These are phyloP conservation scores for Globisporangium paddicum DNA, from an alignment of 352 stramenopile species.

Conservation along the genomic window DNA sequence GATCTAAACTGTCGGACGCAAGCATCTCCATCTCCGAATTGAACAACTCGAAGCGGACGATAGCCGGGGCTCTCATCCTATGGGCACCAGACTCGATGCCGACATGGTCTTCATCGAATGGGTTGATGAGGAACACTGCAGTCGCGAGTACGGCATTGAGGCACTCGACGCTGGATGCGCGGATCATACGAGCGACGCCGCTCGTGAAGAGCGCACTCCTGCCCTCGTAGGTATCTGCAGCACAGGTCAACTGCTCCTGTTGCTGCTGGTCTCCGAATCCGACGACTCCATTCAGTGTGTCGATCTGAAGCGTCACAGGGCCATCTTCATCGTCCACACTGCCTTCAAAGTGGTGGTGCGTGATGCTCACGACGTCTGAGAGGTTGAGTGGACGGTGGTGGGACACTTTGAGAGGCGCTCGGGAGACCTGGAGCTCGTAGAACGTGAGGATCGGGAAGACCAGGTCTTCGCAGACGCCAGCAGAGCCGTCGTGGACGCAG, in stretches of 20 bases:
- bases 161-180: conserved; percentile 17
- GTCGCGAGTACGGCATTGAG: conserved; percentile 19
- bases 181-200: conserved; percentile 4
- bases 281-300: conserved; percentile 13
- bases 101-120: neutral
- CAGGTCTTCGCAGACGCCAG: conserved; percentile 19
- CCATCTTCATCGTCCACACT: neutral
- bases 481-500: conserved; percentile 25
- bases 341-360: neutral
- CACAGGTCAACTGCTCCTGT: neutral
- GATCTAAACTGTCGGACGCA: neutral
- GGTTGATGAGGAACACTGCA: neutral
- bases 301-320: conserved; percentile 16
- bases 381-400: neutral
- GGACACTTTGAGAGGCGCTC: neutral
- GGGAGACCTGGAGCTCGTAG: conserved; percentile 5
- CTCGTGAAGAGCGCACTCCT: neutral
- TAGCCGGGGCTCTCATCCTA: neutral
- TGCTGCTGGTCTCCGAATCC: neutral
- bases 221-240: conserved; percentile 4
- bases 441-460: conserved; percentile 13
- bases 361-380: conserved; percentile 1
- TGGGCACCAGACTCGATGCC: neutral
- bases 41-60: conserved; percentile 9
- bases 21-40: conserved; percentile 9